A percentile compares a stretch with the other conserved stretches of the same genome.
Conservation (phyloP, 345 rosid species). For the Sisymbrium irio region DNA sequence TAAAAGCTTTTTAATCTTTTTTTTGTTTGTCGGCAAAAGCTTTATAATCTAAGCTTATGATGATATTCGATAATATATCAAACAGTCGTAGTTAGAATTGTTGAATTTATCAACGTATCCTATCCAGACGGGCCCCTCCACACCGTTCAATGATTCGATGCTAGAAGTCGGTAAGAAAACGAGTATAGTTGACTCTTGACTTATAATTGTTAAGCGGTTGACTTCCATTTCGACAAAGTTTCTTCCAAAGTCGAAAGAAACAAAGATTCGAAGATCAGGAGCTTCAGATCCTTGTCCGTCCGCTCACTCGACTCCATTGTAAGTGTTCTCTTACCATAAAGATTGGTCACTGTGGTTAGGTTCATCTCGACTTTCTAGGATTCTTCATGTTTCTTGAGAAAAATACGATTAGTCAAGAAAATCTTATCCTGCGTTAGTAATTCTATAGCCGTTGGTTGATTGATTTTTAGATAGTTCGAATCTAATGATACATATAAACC, state of each 20-base stretch:
- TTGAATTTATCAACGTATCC: not conserved
- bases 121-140: not conserved
- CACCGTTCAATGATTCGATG: not conserved
- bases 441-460: not conserved
- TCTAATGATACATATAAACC: not conserved
- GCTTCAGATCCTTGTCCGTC: constrained; percentile 11
- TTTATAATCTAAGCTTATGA: not conserved
- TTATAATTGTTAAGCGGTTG: not conserved
- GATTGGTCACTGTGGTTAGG: constrained; percentile 6
- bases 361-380: not conserved
- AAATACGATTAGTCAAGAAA: not conserved
- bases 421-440: constrained; percentile 1
- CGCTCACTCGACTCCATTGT: constrained; percentile 3
- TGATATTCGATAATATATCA: not conserved
- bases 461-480: not conserved
- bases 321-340: constrained; percentile 17
- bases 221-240: constrained; percentile 1
- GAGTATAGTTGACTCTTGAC: constrained; percentile 29
- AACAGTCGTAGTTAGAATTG: not conserved
- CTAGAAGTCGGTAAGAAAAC: constrained; percentile 20
- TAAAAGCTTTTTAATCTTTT: too few relatives aligned
- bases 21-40: too few relatives aligned
- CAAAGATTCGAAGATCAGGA: not conserved
- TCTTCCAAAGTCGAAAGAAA: not conserved
- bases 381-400: not conserved